Conservation (phyloP, 2,329 filamentous ascomycete species). For the Scedosporium boydii region DNA sequence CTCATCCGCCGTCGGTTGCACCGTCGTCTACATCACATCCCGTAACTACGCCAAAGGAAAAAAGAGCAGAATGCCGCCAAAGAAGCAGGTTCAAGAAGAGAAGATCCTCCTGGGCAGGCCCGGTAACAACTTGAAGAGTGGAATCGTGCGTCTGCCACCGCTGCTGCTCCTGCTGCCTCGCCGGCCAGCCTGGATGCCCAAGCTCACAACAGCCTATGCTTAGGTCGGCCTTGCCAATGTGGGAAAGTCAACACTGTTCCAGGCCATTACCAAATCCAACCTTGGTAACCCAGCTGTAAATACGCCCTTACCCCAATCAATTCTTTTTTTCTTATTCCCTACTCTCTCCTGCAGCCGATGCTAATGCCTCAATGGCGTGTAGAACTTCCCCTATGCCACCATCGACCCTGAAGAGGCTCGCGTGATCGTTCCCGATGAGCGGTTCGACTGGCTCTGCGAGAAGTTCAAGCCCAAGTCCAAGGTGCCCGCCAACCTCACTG, state of each 20-base stretch:
- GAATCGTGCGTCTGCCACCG: slow-evolving; percentile 62
- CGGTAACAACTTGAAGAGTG: slow-evolving; percentile 97
- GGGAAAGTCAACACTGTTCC: slow-evolving; percentile 98
- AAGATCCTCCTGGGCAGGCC: slow-evolving; percentile 94
- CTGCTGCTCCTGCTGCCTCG: background rate
- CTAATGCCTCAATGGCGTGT: slow-evolving; percentile 8
- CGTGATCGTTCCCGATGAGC: slow-evolving; percentile 91
- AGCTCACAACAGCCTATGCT: slow-evolving; percentile 12
- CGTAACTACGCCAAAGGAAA: slow-evolving; percentile 52
- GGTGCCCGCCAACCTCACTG: slow-evolving; percentile 94
- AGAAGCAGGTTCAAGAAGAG: slow-evolving; percentile 85
- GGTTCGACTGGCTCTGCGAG: slow-evolving; percentile 89
- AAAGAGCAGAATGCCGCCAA: slow-evolving; percentile 78
- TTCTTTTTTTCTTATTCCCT: slow-evolving; percentile 6
- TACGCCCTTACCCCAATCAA: slow-evolving; percentile 19
- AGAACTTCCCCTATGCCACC: slow-evolving; percentile 98
- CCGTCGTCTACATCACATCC: slow-evolving; percentile 35
- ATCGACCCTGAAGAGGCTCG: slow-evolving; percentile 98
- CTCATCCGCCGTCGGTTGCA: slow-evolving; percentile 41
- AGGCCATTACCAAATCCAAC: slow-evolving; percentile 95
- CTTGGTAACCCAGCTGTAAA: slow-evolving; percentile 93
- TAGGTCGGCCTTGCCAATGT: slow-evolving; percentile 98
- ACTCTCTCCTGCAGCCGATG: background rate
- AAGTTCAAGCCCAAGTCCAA: slow-evolving; percentile 97
- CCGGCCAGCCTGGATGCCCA: slow-evolving; percentile 1